These are phyloP conservation scores for Corinectria fuckeliana DNA, from an alignment of 2,329 filamentous ascomycete genomes.

Conservation along the genomic window DNA sequence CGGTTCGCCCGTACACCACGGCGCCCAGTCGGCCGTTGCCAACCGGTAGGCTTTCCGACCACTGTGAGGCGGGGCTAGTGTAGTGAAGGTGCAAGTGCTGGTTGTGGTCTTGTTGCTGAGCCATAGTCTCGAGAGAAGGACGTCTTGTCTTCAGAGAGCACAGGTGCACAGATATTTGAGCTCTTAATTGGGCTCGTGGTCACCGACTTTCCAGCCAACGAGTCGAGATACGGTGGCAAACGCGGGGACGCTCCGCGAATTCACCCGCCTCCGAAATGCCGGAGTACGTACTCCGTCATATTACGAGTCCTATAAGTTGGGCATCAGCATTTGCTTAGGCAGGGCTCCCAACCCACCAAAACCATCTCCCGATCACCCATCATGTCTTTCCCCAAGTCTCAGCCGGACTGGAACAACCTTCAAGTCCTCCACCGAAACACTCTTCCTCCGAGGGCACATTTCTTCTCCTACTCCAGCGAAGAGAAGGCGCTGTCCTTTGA, in stretches of 20 bases:
- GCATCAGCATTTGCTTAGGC: too few species aligned
- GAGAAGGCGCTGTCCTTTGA: background rate
- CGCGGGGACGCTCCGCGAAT: too few species aligned
- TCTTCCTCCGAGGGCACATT: slow-evolving; percentile 18
- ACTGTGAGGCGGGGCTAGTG: slow-evolving; percentile 30
- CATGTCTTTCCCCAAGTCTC: background rate
- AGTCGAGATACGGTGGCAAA: too few species aligned
- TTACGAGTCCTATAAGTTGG: too few species aligned
- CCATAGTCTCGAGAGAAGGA: too few species aligned
- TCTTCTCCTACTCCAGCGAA: background rate
- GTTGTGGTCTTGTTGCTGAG: background rate
- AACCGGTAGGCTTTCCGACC: slow-evolving; percentile 50
- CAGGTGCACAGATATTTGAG: too few species aligned
- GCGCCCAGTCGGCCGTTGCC: slow-evolving; percentile 53
- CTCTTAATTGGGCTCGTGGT: too few species aligned
- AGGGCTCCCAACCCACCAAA: background rate
- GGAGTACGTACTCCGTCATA: too few species aligned
- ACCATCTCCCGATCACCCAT: background rate
- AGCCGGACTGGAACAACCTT: slow-evolving; percentile 41
- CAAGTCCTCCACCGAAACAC: slow-evolving; percentile 26
- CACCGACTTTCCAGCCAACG: too few species aligned
- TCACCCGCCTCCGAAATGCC: too few species aligned
- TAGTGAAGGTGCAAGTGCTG: slow-evolving; percentile 30
- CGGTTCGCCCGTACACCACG: slow-evolving; percentile 52
- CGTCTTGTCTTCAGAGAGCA: too few species aligned